These are phyloP conservation scores for Massariosphaeria phaeospora DNA, from an alignment of 495 filamentous ascomycete genomes.

Conservation along the genomic window DNA sequence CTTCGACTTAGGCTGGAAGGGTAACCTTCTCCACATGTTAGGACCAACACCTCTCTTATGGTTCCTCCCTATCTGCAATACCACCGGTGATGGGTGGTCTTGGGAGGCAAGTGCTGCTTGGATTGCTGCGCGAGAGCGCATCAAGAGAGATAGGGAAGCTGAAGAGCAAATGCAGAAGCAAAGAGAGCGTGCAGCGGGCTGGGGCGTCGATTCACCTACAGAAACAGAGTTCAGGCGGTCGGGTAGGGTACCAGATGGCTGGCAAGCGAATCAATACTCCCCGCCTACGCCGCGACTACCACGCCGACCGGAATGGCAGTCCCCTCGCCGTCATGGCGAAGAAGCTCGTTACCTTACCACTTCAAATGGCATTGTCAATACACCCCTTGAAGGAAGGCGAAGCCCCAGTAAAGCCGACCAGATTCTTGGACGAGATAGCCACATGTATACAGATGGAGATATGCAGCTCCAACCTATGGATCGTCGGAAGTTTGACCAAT, in stretches of 20 bases:
- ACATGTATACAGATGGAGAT: constrained; percentile 34
- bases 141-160: constrained; percentile 32
- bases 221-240: constrained; percentile 24
- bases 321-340: constrained; percentile 13
- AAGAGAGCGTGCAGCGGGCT: constrained; percentile 33
- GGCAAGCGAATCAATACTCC: constrained; percentile 19
- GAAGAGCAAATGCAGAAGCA: constrained; percentile 34
- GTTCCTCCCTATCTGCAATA: constrained; percentile 76
- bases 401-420: constrained; percentile 33
- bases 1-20: constrained; percentile 78
- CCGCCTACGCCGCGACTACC: constrained; percentile 23
- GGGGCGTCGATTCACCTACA: constrained; percentile 32
- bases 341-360: constrained; percentile 30
- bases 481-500: constrained; percentile 32
- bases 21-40: constrained; percentile 80
- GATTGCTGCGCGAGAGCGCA: constrained; percentile 34
- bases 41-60: constrained; percentile 66
- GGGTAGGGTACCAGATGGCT: constrained; percentile 22
- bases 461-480: constrained; percentile 32
- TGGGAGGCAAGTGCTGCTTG: constrained; percentile 71
- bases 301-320: constrained; percentile 24
- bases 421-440: constrained; percentile 31
- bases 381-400: constrained; percentile 18
- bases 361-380: constrained; percentile 14
- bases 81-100: constrained; percentile 86